phyloP scores from a whole-genome alignment of 352 stramenopile genomes.

The Peronospora belbahrii region DNA sequence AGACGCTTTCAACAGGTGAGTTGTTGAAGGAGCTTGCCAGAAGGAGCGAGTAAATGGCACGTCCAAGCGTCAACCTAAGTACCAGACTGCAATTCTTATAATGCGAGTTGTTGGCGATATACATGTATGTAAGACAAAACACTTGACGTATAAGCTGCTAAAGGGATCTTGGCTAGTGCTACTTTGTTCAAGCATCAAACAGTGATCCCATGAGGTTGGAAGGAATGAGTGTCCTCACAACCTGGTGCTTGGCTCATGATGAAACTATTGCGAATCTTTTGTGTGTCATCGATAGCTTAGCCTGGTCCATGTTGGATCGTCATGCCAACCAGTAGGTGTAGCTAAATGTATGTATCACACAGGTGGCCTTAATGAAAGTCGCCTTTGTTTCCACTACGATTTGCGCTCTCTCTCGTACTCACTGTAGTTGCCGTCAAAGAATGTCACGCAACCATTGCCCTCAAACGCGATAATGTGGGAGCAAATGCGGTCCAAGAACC shows the following conservation, averaged over 20 bases:
- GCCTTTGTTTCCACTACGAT: not conserved
- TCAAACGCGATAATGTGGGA: conserved; percentile 85
- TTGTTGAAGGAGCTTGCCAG: conserved; percentile 71
- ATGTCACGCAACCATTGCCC: conserved; percentile 53
- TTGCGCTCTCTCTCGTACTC: conserved; percentile 80
- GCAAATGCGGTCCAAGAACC: conserved; percentile 92
- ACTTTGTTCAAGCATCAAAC: too few species aligned
- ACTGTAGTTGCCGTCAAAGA: conserved; percentile 85
- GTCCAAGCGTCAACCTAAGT: not conserved
- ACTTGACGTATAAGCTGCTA: not conserved
- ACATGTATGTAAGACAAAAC: conserved; percentile 1
- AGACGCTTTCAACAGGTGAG: conserved; percentile 62
- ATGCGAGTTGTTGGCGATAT: not conserved
- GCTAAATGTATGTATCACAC: too few species aligned
- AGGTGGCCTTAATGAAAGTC: not conserved
- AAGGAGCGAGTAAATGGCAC: conserved; percentile 38
- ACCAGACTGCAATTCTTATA: not conserved
- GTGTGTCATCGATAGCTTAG: too few species aligned
- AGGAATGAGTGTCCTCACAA: too few species aligned
- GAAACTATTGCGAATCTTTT: too few species aligned
- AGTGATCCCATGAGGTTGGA: too few species aligned
- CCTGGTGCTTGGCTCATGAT: too few species aligned
- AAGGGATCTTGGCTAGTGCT: not conserved
- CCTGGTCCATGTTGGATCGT: too few species aligned
- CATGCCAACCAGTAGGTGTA: too few species aligned